These are phyloP conservation scores for Talaromyces islandicus DNA, from an alignment of 2,329 filamentous ascomycete genomes.

Conservation along the genomic window DNA sequence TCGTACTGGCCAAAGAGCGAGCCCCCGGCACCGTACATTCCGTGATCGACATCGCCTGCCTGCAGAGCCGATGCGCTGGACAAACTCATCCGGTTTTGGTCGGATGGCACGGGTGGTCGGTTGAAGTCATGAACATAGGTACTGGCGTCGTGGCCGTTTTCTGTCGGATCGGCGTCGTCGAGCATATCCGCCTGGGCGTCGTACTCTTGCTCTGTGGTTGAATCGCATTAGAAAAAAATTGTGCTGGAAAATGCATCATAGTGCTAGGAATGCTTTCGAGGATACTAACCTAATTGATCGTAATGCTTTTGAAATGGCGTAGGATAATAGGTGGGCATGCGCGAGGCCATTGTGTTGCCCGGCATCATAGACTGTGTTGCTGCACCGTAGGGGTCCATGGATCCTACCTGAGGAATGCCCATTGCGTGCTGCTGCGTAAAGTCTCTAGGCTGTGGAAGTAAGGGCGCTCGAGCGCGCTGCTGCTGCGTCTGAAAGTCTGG, in stretches of 20 bases:
- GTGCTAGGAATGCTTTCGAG: conserved; percentile 37
- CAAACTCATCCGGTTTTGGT: conserved; percentile 33
- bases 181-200: conserved; percentile 84
- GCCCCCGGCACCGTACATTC: conserved; percentile 41
- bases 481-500: conserved; percentile 54
- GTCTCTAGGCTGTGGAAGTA: conserved; percentile 32
- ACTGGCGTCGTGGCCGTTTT: conserved; percentile 62
- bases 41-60: conserved; percentile 29
- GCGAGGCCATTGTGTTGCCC: conserved; percentile 24
- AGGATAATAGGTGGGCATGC: conserved; percentile 62
- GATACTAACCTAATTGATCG: conserved; percentile 85
- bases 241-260: conserved; percentile 9
- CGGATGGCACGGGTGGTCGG: conserved; percentile 36
- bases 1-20: conserved; percentile 67
- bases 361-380: conserved; percentile 23
- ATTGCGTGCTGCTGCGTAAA: conserved; percentile 29
- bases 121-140: conserved; percentile 56
- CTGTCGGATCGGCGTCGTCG: conserved; percentile 64
- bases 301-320: conserved; percentile 90
- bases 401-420: conserved; percentile 32
- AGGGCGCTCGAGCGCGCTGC: conserved; percentile 46
- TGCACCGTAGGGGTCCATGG: conserved; percentile 21
- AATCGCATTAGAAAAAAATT: conserved; percentile 51
- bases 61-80: conserved; percentile 39
- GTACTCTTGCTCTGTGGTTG: conserved; percentile 86